phyloP scores from a whole-genome alignment of 179 eudicot genomes.

The Silene vulgaris region DNA sequence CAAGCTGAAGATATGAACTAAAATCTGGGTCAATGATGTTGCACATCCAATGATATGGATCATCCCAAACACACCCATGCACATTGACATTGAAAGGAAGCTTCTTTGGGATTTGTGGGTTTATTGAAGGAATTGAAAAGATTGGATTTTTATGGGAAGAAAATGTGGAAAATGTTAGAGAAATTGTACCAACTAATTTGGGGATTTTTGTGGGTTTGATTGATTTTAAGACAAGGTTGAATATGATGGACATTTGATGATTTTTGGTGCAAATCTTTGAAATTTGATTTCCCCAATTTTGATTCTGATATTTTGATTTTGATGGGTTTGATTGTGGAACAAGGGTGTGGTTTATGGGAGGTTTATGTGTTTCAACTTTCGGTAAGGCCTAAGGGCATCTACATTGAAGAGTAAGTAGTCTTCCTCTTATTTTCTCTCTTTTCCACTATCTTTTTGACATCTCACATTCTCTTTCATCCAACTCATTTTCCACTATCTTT shows the following conservation, averaged over 20 bases:
- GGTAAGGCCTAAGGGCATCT: too few relatives aligned
- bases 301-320: too few relatives aligned
- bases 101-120: constrained; percentile 54
- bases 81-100: constrained; percentile 49
- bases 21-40: constrained; percentile 74
- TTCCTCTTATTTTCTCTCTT: too few relatives aligned
- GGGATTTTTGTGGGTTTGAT: constrained; percentile 27
- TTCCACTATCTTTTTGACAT: too few relatives aligned
- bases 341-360: too few relatives aligned
- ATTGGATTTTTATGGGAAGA: constrained; percentile 19
- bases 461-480: too few relatives aligned
- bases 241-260: constrained; percentile 20
- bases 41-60: constrained; percentile 94
- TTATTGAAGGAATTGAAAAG: constrained; percentile 20
- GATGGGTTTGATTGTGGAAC: too few relatives aligned
- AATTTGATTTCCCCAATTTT: too few relatives aligned
- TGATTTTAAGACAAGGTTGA: constrained; percentile 20
- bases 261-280: too few relatives aligned
- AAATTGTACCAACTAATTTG: constrained; percentile 25
- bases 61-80: constrained; percentile 64
- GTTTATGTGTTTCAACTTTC: too few relatives aligned
- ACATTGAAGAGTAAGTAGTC: too few relatives aligned
- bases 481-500: too few relatives aligned
- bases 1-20: constrained; percentile 41
- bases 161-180: constrained; percentile 37